Evolutionary conservation across 768 basidiomycete species (phyloP).

Genomic region (Boletales sp.): DNA sequence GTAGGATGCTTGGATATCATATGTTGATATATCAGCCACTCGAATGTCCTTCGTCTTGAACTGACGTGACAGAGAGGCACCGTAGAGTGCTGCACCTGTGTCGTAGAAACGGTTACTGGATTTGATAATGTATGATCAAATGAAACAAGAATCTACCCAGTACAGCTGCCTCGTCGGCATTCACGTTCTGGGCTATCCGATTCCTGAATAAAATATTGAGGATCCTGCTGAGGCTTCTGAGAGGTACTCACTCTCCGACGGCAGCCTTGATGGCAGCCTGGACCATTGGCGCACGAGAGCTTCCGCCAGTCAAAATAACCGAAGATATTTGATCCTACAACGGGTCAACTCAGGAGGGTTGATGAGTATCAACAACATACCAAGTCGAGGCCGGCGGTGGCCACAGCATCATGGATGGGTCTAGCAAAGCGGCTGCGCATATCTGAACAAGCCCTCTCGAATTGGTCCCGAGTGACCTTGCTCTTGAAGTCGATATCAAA

Average conservation of each 20-base stretch:
- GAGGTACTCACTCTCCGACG: slow-evolving; percentile 67
- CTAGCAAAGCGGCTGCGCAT: slow-evolving; percentile 57
- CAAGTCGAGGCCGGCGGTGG: slow-evolving; percentile 60
- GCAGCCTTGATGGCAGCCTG: slow-evolving; percentile 73
- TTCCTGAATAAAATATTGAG: slow-evolving; percentile 39
- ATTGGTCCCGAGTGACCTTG: slow-evolving; percentile 71
- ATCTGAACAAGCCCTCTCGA: slow-evolving; percentile 73
- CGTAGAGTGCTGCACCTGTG: slow-evolving; percentile 81
- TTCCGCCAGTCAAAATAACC: slow-evolving; percentile 91
- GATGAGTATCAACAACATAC: slow-evolving; percentile 35
- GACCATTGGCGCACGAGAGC: slow-evolving; percentile 87
- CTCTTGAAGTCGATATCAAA: slow-evolving; percentile 89
- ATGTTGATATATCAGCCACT: slow-evolving; percentile 65
- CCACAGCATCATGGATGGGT: slow-evolving; percentile 74
- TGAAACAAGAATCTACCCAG: slow-evolving; percentile 46
- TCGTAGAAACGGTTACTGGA: background rate
- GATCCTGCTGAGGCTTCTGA: background rate
- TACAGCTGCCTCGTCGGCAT: slow-evolving; percentile 94
- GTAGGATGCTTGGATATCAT: slow-evolving; percentile 81
- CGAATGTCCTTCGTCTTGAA: slow-evolving; percentile 97
- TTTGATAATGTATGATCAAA: background rate
- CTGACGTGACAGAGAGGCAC: slow-evolving; percentile 81
- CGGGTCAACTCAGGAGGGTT: background rate
- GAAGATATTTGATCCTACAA: slow-evolving; percentile 77
- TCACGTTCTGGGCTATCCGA: slow-evolving; percentile 91